Evolutionary conservation across 768 basidiomycete genomes (phyloP), one percentile per base, ranked within the genome.

Genomic region (Tulasnella sp.): DNA sequence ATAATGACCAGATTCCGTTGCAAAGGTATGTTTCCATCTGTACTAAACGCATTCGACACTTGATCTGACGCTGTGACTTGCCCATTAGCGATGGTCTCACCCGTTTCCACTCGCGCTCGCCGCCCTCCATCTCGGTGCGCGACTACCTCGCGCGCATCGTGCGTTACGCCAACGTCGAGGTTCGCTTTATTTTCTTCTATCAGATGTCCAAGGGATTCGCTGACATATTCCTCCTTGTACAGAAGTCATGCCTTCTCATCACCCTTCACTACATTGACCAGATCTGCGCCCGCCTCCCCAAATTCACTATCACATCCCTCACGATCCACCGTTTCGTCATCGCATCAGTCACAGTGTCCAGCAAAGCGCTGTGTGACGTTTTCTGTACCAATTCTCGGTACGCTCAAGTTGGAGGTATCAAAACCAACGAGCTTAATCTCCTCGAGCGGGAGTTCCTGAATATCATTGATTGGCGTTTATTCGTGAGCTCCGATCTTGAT

Each of bases 281-380:
- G 74, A 91, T 96, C 67, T 94, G 91, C 72, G 79, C 83, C 46
- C 82, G 89, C 65, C 79, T 82, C 66, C 87, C 91, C 22, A 76
- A 82, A 31, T 99, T 97, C 77, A 94, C 87, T 50, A 80, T 99
- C 64, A 90, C 91, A 38, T 94, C 92, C 38, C 82, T 98, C 67
- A 98, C 94, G 22, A 92, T 92, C 67, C 96, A 99, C 73, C 91
- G 96, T 61, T 98, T 99, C 74, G 78, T 97, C 68, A 97, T 98
- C 73, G 80, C 94, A 46, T 83, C 91, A 65, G 85, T 97, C 70
- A 82, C 88, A 29, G 90, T 92, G 60, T 86, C 90, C 62, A 87
- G 84, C 74, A 98, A 99, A 72, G 91, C 92, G 0, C 82, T 97
- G 46, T 93, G 89, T 71, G 96, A 99, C 73, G 81, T 83, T 19